Conservation (phyloP, 2,329 filamentous ascomycete genomes). For the Aspergillus puulaauensis region DNA sequence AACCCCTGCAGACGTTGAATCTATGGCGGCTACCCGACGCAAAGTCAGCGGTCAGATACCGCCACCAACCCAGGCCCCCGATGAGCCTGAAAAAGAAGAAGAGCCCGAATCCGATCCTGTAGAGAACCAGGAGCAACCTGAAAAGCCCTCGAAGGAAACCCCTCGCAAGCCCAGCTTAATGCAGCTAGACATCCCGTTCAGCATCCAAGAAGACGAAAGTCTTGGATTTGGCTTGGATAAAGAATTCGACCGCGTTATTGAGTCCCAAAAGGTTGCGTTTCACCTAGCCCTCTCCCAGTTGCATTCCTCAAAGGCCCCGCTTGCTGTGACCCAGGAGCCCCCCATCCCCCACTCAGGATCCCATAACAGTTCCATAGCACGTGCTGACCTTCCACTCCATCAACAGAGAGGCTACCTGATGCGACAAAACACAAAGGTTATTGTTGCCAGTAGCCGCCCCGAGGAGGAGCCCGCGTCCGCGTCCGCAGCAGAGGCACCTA, state of each 20-base stretch:
- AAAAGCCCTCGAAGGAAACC: not conserved
- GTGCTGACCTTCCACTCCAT: conserved; percentile 64
- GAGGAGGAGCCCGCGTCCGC: conserved; percentile 51
- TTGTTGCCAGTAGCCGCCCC: conserved; percentile 78
- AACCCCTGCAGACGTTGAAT: conserved; percentile 76
- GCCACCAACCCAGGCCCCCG: conserved; percentile 29
- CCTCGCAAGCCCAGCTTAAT: conserved; percentile 72
- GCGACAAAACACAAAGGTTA: conserved; percentile 96
- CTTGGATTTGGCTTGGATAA: conserved; percentile 82
- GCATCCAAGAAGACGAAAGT: conserved; percentile 62
- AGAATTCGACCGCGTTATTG: conserved; percentile 93
- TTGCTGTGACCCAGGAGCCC: conserved; percentile 12
- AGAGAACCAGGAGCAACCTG: conserved; percentile 28
- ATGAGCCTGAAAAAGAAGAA: conserved; percentile 15
- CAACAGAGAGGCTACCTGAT: conserved; percentile 96
- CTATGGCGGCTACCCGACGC: conserved; percentile 83
- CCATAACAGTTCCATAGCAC: conserved; percentile 17
- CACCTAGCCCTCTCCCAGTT: conserved; percentile 44
- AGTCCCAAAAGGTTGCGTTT: conserved; percentile 89
- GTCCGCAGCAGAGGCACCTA: conserved; percentile 24
- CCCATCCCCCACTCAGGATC: conserved; percentile 14
- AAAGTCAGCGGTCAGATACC: conserved; percentile 74
- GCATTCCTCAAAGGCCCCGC: conserved; percentile 19
- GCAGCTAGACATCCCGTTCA: conserved; percentile 77
- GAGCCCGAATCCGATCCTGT: not conserved